Evolutionary conservation across 2,329 filamentous ascomycete genomes (phyloP), one percentile per base, ranked within the genome.

Genomic region (Talaromyces pinophilus): DNA sequence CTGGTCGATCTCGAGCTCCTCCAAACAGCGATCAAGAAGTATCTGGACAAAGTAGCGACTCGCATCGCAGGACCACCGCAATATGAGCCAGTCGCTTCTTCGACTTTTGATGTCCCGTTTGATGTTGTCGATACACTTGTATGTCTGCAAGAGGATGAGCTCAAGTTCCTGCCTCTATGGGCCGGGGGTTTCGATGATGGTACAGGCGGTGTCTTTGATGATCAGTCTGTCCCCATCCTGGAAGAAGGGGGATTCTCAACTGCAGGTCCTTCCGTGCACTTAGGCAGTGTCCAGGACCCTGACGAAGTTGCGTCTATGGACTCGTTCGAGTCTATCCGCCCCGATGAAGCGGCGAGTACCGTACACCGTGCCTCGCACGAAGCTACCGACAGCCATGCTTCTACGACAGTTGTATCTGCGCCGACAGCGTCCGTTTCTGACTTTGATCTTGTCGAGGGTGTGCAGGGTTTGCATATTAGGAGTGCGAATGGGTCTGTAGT

Each of bases 151-250:
- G 81, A 86, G 3, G 78, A 84, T 1, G 88, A 91, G 76, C 83
- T 86, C 69, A 85, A 85, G 65, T 90, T 83, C 69, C 79, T 91
- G 2, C 88, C 89, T 0, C 78, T 90, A 3, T 91, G 87, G 87
- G 88, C 87, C 0, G 88, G 85, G 3, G 88, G 84, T 1, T 75
- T 82, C 35, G 81, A 85, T 59, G 84, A 86, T 64, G 84, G 78
- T 0, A 80, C 78, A 0, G 84, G 83, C 2, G 82, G 80, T 15
- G 82, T 85, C 1, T 86, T 82, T 69, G 75, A 74, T 0, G 78
- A 80, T 54, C 72, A 73, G 6, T 68, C 74, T 22, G 73, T 79
- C 22, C 77, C 78, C 4, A 65, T 74, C 17, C 57, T 76, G 35
- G 75, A 79, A 33, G 63, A 69, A 13, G 74, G 72, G 2, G 78